phyloP scores from a whole-genome alignment of 2,329 filamentous ascomycete genomes.

The Chalaropsis ovoidea region DNA sequence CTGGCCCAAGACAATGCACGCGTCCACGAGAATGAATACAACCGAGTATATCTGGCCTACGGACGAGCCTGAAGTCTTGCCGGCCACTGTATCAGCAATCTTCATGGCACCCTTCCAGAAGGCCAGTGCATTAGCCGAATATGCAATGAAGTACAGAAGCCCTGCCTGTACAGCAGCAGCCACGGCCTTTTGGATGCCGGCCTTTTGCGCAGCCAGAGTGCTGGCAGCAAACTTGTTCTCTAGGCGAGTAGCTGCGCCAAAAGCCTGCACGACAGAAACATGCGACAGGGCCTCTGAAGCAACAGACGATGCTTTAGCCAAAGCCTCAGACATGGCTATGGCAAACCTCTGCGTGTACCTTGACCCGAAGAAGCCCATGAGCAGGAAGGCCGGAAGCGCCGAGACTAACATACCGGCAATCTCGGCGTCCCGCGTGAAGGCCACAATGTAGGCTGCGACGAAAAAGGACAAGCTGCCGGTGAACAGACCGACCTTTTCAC shows the following conservation, averaged over 20 bases:
- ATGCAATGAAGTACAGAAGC: conserved; percentile 56
- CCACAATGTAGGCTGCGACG: conserved; percentile 55
- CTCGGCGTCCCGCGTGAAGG: conserved; percentile 53
- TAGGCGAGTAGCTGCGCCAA: conserved; percentile 48
- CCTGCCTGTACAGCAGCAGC: conserved; percentile 50
- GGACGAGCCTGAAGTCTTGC: conserved; percentile 32
- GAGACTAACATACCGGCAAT: conserved; percentile 56
- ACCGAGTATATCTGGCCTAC: conserved; percentile 50
- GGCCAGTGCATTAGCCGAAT: conserved; percentile 55
- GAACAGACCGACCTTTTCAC: conserved; percentile 59
- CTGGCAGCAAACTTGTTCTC: conserved; percentile 49
- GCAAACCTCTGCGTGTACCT: conserved; percentile 45
- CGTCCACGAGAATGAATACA: conserved; percentile 54
- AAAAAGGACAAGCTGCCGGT: conserved; percentile 56
- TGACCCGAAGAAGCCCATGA: conserved; percentile 48
- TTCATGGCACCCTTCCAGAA: conserved; percentile 57
- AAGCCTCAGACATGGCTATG: conserved; percentile 41
- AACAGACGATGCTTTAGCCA: conserved; percentile 50
- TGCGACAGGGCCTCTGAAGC: conserved; percentile 53
- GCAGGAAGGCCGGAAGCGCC: conserved; percentile 51
- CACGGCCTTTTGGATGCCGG: conserved; percentile 49
- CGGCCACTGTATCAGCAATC: conserved; percentile 35
- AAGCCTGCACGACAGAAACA: conserved; percentile 52
- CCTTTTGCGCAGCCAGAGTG: conserved; percentile 41
- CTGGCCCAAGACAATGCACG: conserved; percentile 52